Conservation (phyloP, 2,329 filamentous ascomycete species). For the Cladophialophora bantiana region DNA sequence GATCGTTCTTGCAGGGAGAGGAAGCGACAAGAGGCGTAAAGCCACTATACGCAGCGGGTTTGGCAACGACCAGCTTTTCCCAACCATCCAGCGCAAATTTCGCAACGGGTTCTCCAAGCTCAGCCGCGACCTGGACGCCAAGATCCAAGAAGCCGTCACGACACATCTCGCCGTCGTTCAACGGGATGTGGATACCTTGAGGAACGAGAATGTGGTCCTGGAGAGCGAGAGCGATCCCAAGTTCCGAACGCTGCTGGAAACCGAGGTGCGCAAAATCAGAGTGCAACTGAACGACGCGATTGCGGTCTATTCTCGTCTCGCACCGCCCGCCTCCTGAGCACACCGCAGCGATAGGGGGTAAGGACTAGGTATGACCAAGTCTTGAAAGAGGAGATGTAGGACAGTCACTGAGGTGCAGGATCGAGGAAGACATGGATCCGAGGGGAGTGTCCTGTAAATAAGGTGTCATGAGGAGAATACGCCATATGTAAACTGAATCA, state of each 20-base stretch:
- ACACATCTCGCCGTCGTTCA: conserved; percentile 16
- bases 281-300: no score
- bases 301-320: no score
- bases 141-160: conserved; percentile 7
- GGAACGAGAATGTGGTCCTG: conserved; percentile 20
- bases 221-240: conserved; percentile 19
- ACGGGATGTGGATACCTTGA: conserved; percentile 17
- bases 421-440: no score
- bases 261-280: neutral
- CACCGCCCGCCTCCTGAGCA: no score
- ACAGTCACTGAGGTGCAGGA: no score
- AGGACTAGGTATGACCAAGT: no score
- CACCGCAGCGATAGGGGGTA: no score
- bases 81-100: neutral
- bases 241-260: conserved; percentile 11
- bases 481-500: no score
- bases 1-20: neutral
- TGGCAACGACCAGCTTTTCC: conserved; percentile 13
- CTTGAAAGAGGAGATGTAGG: no score
- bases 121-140: neutral
- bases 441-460: no score
- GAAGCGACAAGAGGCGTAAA: conserved; percentile 18
- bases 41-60: conserved; percentile 9
- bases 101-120: conserved; percentile 12
- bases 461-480: no score